Base-by-base conservation (phyloP, 805 yeast species). In the Barnettozyma vustinii region DNA sequence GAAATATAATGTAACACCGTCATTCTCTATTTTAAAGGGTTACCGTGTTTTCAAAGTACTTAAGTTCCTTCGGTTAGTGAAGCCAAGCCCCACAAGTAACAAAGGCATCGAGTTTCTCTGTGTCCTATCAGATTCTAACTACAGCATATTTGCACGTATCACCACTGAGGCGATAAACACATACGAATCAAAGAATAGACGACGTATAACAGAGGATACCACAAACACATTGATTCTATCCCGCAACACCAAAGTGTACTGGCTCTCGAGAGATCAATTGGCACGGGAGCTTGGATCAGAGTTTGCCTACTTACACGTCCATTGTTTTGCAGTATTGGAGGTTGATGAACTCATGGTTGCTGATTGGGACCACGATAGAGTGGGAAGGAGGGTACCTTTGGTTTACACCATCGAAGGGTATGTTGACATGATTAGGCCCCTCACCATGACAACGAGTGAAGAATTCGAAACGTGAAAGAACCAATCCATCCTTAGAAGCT, bases 111-210 rank as follows among this genome's bases (percentile, higher is more conserved):
- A 41, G 33, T 5, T 47, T 5, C 33, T 19, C 27, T 47, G 50
- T 19, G 35, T 47, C 13, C 37, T 47, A 10, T 37, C 44, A 13
- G 50, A 47, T 23, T 47, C 50, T 5, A 47, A 47, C 21, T 21
- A 47, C 23, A 47, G 47, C 20, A 40, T 47, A 4, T 25, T 47
- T 25, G 43, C 37, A 6, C 40, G 21, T 10, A 43, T 47, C 12
- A 37, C 44, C 0, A 16, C 23, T 9, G 15, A 25, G 3, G 15
- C 37, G 1, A 47, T 47, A 5, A 18, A 21, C 9, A 10, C 19
- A 3, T 44, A 37, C 18, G 50, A 47, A 20, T 16, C 41, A n/a
- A 6, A 8, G 5, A 25, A 47, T 25, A 47, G 40, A 20, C n/a
- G 37, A 18, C 35, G 50, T 13, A 27, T 43, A 4, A 47, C 50